These are phyloP conservation scores for Mrakia blollopis DNA, from an alignment of 768 basidiomycete species.

Conservation along the genomic window DNA sequence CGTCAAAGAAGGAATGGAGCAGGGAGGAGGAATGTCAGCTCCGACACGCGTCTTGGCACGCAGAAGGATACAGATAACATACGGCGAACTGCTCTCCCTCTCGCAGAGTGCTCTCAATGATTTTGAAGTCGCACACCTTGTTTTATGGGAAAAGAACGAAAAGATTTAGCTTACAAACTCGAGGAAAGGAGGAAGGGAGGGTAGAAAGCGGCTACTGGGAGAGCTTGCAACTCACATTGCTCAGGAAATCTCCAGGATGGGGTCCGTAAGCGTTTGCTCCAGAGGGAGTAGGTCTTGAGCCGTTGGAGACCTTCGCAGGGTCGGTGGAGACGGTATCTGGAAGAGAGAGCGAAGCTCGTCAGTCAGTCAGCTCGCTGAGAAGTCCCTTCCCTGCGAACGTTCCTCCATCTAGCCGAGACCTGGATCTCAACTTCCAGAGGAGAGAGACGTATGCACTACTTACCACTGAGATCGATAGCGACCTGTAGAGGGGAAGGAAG, in stretches of 20 bases:
- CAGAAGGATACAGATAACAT: neutral
- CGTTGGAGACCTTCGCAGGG: too few relatives aligned
- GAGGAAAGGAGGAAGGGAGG: constrained; percentile 48
- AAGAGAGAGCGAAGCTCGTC: neutral
- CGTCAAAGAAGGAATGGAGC: neutral
- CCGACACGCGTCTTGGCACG: constrained; percentile 75
- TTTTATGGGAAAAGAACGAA: too few relatives aligned
- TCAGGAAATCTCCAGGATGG: constrained; percentile 31
- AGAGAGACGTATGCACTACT: neutral
- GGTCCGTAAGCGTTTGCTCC: constrained; percentile 18
- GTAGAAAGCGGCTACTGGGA: neutral
- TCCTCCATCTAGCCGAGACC: neutral
- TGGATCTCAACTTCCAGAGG: neutral
- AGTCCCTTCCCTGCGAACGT: neutral
- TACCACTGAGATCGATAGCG: constrained; percentile 15
- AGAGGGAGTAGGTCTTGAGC: neutral
- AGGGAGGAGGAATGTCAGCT: neutral
- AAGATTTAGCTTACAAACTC: too few relatives aligned
- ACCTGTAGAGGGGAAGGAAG: neutral
- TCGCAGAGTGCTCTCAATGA: constrained; percentile 94
- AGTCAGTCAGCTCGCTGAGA: neutral
- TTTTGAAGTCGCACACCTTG: constrained; percentile 60
- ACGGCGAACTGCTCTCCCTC: constrained; percentile 96
- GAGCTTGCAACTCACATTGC: constrained; percentile 16
- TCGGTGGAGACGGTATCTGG: neutral